Conservation (phyloP, 129 eudicot genomes). For the Cynara cardunculus region DNA sequence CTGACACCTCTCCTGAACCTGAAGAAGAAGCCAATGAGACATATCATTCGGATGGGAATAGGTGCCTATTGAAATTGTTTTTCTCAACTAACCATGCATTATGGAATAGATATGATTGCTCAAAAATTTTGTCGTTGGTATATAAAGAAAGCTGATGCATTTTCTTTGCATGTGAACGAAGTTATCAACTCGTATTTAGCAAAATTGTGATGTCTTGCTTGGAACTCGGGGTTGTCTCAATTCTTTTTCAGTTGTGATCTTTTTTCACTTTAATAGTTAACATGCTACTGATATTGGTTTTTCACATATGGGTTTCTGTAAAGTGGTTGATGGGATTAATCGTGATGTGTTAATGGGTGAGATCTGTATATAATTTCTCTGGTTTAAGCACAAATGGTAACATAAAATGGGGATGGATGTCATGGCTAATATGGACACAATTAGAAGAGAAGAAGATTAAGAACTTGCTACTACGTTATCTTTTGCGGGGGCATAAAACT, state of each 20-base stretch:
- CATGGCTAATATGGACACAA: too few species aligned
- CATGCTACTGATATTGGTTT: neutral
- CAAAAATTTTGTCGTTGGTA: neutral
- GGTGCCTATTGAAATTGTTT: conserved; percentile 15
- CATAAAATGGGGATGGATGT: too few species aligned
- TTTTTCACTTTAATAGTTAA: neutral
- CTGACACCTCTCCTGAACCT: conserved; percentile 38
- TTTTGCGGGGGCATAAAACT: too few species aligned
- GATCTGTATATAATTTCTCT: neutral
- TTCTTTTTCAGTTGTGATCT: neutral
- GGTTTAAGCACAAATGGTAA: too few species aligned
- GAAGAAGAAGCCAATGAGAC: conserved; percentile 31
- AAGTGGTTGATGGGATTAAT: neutral
- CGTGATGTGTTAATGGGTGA: neutral
- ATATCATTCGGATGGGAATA: conserved; percentile 13
- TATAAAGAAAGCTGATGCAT: neutral
- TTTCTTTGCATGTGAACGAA: neutral
- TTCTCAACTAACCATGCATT: neutral
- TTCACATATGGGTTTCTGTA: neutral
- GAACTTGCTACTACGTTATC: too few species aligned
- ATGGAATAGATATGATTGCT: neutral
- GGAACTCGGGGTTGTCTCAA: neutral
- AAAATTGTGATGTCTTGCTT: neutral
- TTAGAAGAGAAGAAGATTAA: too few species aligned
- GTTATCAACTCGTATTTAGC: neutral